These are phyloP conservation scores for Ceratorhiza oryzae-sativae DNA, from an alignment of 1,284 basidiomycete genomes.

Conservation along the genomic window DNA sequence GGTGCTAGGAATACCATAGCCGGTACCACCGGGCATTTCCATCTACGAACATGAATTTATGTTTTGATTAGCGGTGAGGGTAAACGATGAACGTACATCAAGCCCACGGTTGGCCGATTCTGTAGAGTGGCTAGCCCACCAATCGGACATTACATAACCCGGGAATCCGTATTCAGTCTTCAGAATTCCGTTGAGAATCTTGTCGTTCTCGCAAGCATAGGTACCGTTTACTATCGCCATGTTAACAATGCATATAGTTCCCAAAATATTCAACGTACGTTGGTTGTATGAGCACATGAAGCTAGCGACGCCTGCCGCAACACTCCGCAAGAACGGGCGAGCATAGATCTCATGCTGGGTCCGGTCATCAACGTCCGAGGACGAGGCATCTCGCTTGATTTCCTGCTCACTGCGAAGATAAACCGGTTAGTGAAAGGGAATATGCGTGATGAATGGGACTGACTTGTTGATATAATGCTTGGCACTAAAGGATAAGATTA, in stretches of 20 bases:
- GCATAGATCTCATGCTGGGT: slow-evolving; percentile 78
- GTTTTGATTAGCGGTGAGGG: background rate
- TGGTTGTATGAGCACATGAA: slow-evolving; percentile 79
- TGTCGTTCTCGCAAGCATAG: slow-evolving; percentile 79
- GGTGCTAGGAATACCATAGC: slow-evolving; percentile 11
- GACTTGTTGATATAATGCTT: slow-evolving; percentile 71
- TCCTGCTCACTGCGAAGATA: slow-evolving; percentile 65
- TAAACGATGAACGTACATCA: slow-evolving; percentile 18
- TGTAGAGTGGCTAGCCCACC: slow-evolving; percentile 43
- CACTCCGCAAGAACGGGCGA: slow-evolving; percentile 72
- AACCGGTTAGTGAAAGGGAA: background rate
- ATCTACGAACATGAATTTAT: slow-evolving; percentile 9
- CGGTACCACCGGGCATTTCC: slow-evolving; percentile 38
- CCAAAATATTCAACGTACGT: background rate
- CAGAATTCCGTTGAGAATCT: slow-evolving; percentile 76
- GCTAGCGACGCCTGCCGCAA: slow-evolving; percentile 76
- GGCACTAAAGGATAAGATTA: too few species aligned
- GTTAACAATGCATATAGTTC: background rate
- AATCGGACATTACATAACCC: slow-evolving; percentile 54
- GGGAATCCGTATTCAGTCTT: slow-evolving; percentile 71
- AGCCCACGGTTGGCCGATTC: slow-evolving; percentile 38
- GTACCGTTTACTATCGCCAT: slow-evolving; percentile 67
- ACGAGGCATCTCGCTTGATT: slow-evolving; percentile 60
- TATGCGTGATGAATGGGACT: background rate
- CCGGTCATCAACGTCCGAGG: slow-evolving; percentile 77